These are phyloP conservation scores for Chaetomiaceae sp. DNA, from an alignment of 2,329 filamentous ascomycete genomes.

Conservation along the genomic window DNA sequence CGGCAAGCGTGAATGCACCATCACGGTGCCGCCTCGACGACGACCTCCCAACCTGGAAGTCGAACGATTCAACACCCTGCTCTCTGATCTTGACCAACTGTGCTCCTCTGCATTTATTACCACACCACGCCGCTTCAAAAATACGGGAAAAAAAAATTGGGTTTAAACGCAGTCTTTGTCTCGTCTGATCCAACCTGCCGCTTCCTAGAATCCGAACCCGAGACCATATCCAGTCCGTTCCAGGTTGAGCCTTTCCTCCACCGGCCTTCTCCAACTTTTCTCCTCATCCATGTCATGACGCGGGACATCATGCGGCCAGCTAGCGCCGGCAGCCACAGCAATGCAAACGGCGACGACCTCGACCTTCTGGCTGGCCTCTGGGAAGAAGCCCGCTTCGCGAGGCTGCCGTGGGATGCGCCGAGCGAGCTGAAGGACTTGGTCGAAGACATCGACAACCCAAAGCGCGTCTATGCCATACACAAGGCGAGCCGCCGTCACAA, in stretches of 20 bases:
- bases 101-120: background rate
- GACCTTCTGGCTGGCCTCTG: constrained; percentile 56
- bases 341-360: constrained; percentile 35
- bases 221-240: background rate
- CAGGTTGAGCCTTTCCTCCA: too few relatives aligned
- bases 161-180: too few relatives aligned
- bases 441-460: constrained; percentile 57
- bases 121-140: too few relatives aligned
- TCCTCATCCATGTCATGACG: constrained; percentile 44
- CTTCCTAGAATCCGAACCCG: background rate
- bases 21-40: background rate
- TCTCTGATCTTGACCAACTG: background rate
- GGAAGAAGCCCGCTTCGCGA: constrained; percentile 56
- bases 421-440: constrained; percentile 51
- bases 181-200: background rate
- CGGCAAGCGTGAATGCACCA: constrained; percentile 8
- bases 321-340: constrained; percentile 28
- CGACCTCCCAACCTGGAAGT: background rate
- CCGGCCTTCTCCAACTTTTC: background rate
- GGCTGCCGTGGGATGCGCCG: constrained; percentile 58
- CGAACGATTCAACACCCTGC: constrained; percentile 1
- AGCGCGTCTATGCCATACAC: constrained; percentile 57
- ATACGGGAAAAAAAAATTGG: too few relatives aligned
- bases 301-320: constrained; percentile 39
- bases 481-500: constrained; percentile 57